phyloP scores from a whole-genome alignment of 257 asterid genomes.

The Sherardia arvensis region DNA sequence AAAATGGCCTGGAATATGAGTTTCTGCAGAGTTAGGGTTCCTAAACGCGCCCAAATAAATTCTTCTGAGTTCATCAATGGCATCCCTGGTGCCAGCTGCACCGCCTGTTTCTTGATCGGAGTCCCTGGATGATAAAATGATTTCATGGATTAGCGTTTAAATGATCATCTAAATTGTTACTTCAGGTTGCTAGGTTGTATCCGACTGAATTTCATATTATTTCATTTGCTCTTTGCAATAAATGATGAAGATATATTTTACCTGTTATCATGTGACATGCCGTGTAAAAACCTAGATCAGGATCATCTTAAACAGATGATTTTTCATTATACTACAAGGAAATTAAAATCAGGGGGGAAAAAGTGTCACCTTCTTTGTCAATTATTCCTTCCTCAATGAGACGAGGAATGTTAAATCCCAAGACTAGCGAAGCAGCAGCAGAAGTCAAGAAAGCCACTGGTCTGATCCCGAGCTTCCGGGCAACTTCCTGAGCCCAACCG shows the following conservation, averaged over 20 bases:
- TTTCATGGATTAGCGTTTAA: background rate
- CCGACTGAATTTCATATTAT: too few species aligned
- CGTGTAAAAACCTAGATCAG: too few species aligned
- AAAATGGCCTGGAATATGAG: slow-evolving; percentile 21
- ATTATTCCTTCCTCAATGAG: slow-evolving; percentile 40
- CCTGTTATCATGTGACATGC: too few species aligned
- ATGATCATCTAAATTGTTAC: background rate
- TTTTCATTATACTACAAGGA: background rate
- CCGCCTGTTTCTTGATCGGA: slow-evolving; percentile 17
- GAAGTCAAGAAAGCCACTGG: slow-evolving; percentile 49
- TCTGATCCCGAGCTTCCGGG: slow-evolving; percentile 28
- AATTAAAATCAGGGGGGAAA: background rate
- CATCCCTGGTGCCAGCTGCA: slow-evolving; percentile 31
- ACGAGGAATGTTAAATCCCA: slow-evolving; percentile 38
- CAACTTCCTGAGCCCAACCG: slow-evolving; percentile 32
- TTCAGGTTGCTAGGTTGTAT: too few species aligned
- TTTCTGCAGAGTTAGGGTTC: slow-evolving; percentile 21
- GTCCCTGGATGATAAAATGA: slow-evolving; percentile 24
- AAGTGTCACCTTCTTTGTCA: slow-evolving; percentile 32
- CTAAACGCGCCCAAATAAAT: slow-evolving; percentile 25
- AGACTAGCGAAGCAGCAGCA: slow-evolving; percentile 38
- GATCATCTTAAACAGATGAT: too few species aligned
- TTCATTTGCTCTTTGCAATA: too few species aligned
- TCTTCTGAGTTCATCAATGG: slow-evolving; percentile 27
- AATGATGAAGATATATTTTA: too few species aligned